Evolutionary conservation across 306 rosid species (phyloP).

Genomic region (Vigna unguiculata): DNA sequence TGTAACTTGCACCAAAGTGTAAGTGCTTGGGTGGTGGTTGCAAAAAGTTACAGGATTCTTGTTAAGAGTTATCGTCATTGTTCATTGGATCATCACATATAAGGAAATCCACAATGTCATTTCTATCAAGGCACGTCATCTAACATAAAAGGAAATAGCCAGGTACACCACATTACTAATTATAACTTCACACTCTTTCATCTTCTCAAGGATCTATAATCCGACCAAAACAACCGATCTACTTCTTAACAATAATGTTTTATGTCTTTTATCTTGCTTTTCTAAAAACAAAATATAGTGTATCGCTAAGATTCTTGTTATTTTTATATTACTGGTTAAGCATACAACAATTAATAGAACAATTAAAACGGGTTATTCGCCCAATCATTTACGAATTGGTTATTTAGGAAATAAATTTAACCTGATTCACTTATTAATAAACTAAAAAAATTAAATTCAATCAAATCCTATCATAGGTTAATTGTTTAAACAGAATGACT

Average conservation of each 20-base stretch:
- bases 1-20: conserved; percentile 35
- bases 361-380: too few relatives aligned
- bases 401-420: too few relatives aligned
- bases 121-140: conserved; percentile 43
- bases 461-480: too few relatives aligned
- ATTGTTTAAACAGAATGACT: too few relatives aligned
- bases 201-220: background rate
- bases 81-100: background rate
- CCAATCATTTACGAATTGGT: too few relatives aligned
- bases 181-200: background rate
- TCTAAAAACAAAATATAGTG: too few relatives aligned
- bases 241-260: background rate
- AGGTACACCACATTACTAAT: too few relatives aligned
- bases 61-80: background rate
- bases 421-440: too few relatives aligned
- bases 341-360: too few relatives aligned
- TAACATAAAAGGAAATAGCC: background rate
- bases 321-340: too few relatives aligned
- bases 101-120: conserved; percentile 23
- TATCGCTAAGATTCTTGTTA: too few relatives aligned
- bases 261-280: background rate
- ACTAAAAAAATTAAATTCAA: too few relatives aligned
- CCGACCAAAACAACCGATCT: background rate
- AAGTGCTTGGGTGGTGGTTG: conserved; percentile 23
- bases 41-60: conserved; percentile 37